These are phyloP conservation scores for Gaultheria prostrata DNA, from an alignment of 148 eudicot genomes.

Conservation along the genomic window DNA sequence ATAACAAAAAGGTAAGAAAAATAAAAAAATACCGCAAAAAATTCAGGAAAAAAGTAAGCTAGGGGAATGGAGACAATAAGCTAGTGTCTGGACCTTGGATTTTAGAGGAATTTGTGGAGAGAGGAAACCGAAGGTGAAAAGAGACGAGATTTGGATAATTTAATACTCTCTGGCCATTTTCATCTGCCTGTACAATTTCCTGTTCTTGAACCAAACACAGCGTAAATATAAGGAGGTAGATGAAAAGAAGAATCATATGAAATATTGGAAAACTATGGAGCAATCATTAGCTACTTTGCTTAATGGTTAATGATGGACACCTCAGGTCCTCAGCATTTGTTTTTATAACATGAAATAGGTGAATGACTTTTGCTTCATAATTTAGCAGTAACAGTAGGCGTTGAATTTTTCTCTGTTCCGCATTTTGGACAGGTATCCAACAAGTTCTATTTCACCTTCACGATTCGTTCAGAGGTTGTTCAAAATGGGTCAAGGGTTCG, in stretches of 20 bases:
- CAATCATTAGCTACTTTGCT: neutral
- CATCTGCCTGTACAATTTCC: too few species aligned
- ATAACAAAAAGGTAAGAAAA: too few species aligned
- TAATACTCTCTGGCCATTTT: neutral
- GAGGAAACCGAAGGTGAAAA: neutral
- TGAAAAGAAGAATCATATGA: neutral
- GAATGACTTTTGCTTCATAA: neutral
- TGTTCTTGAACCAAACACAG: too few species aligned
- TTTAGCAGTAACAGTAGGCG: neutral
- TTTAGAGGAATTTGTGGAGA: neutral
- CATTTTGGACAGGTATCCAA: slow-evolving; percentile 64
- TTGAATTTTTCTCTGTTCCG: slow-evolving; percentile 4
- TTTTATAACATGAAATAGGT: neutral
- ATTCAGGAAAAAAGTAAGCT: too few species aligned
- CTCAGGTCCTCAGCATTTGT: neutral
- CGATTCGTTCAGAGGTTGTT: slow-evolving; percentile 50
- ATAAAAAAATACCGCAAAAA: too few species aligned
- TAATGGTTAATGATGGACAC: neutral
- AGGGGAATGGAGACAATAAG: neutral
- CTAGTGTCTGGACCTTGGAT: neutral
- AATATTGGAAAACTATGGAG: neutral
- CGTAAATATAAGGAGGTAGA: too few species aligned
- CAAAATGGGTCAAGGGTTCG: slow-evolving; percentile 57
- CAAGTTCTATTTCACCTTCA: slow-evolving; percentile 91
- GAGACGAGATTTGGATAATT: neutral